A percentile compares a stretch with the other conserved stretches of the same genome.
These are phyloP conservation scores for Globisporangium cylindrosporum DNA, from an alignment of 352 stramenopile species.

Conservation along the genomic window DNA sequence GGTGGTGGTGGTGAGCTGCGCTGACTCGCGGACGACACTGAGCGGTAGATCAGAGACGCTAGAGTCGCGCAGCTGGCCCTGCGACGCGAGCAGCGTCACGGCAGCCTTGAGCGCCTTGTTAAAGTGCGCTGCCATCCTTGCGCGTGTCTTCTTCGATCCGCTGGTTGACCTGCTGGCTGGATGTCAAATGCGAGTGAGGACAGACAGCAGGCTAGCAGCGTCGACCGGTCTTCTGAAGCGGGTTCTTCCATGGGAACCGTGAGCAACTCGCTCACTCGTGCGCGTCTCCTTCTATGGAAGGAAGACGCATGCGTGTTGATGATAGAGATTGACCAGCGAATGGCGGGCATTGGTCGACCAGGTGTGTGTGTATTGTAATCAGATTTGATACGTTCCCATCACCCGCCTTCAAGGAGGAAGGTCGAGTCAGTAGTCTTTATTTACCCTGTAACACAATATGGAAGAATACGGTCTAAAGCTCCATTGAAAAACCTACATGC, in stretches of 20 bases:
- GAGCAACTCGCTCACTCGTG: not conserved
- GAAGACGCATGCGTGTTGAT: not conserved
- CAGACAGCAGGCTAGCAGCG: too few relatives aligned
- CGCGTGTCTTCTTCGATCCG: not conserved
- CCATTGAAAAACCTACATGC: too few relatives aligned
- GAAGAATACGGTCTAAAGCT: too few relatives aligned
- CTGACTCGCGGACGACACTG: constrained; percentile 9
- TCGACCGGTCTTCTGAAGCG: not conserved
- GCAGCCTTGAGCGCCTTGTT: constrained; percentile 19
- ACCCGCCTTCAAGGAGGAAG: not conserved
- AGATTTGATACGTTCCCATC: not conserved
- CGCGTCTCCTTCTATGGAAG: not conserved
- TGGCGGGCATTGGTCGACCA: not conserved
- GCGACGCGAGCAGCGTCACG: constrained; percentile 33
- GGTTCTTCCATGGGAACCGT: not conserved
- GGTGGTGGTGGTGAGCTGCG: not conserved
- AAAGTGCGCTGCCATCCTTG: constrained; percentile 12
- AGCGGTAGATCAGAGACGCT: constrained; percentile 11
- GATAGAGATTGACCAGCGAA: not conserved
- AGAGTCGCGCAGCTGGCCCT: constrained; percentile 27
- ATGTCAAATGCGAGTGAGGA: not conserved
- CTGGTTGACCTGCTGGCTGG: not conserved
- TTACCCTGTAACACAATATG: too few relatives aligned
- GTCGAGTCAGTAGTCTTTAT: too few relatives aligned
- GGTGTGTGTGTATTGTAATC: not conserved